Base-by-base conservation (phyloP, 805 yeast species). In the Metschnikowia drakensbergensis region DNA sequence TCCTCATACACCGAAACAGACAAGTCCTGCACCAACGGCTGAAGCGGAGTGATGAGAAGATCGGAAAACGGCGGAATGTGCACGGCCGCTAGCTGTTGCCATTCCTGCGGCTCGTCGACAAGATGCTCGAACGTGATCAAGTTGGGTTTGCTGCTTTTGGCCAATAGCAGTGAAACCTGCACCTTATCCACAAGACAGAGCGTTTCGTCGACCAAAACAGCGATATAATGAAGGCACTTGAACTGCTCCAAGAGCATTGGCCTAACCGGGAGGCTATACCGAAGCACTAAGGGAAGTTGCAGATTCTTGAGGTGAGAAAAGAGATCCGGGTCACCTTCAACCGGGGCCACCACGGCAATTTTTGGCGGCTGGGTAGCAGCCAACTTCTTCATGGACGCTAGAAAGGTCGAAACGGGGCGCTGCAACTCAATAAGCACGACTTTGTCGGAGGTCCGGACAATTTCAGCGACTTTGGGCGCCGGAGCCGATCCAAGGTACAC, bases 21-120 rank as follows among this genome's bases (percentile, higher is more conserved):
- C 38, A 91, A 67, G 52, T 83, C 69, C 36, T 75, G 74, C 2
- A 71, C 61, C 46, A 85, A 71, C 0, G 98, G 97, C 60, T 86
- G 86, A 29, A 91, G 68, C 0, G 97, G 97, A 3, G 63, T 65
- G 5, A 69, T 65, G 8, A 67, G 42, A 22, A 49, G 34, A 27
- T 56, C 59, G 2, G 52, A 47, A 26, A 7, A 46, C 2, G 41
- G 37, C 1, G 37, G 35, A 2, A 44, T 30, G 6, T 27, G 30
- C 3, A n/a, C 37, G 10, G 8, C 29, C n/a, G 47, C 31, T 7
- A 45, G 25, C 9, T 33, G 29, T 6, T 26, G 46, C 51, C 51
- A 51, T 4, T 25, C n/a, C 25, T 22, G 33, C n/a, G 11, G 31
- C 10, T 30, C 32, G 3, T 35, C 8, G 6, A 27, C 23, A 5